Conservation (phyloP, 1,139 yeast genomes). For the Nadsonia commutata region DNA sequence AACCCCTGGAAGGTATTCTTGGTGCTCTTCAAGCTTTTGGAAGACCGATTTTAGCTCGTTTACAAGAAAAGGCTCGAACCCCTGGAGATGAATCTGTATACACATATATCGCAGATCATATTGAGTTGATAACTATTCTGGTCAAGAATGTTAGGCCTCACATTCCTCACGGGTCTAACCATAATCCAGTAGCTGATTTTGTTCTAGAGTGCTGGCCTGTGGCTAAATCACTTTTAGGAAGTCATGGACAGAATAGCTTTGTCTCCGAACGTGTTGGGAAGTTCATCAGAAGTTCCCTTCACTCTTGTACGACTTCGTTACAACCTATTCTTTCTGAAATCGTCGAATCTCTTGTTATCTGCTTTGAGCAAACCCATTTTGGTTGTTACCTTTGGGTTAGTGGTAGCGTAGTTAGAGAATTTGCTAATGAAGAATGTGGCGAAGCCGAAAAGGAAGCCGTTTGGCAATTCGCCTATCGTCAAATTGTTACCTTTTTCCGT, state of each 20-base stretch:
- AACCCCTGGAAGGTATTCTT: conserved; percentile 30
- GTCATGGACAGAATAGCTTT: conserved; percentile 39
- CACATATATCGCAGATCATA: conserved; percentile 50
- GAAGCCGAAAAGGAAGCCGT: conserved; percentile 27
- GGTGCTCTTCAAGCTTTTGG: conserved; percentile 44
- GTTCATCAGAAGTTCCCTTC: conserved; percentile 50
- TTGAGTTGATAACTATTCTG: conserved; percentile 63
- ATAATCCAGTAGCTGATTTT: conserved; percentile 44
- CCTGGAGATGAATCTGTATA: conserved; percentile 27
- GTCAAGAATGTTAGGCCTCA: conserved; percentile 35
- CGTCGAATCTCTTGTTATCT: conserved; percentile 46
- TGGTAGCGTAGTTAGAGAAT: conserved; percentile 68
- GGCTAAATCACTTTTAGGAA: conserved; percentile 33
- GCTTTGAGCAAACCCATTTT: conserved; percentile 50
- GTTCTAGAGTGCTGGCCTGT: conserved; percentile 50
- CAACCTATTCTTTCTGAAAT: conserved; percentile 48
- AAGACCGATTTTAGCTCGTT: conserved; percentile 44
- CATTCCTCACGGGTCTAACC: conserved; percentile 8
- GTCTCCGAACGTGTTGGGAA: conserved; percentile 67
- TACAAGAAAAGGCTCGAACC: conserved; percentile 20
- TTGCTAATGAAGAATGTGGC: conserved; percentile 45
- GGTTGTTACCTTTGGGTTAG: conserved; percentile 91
- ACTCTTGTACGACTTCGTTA: conserved; percentile 52
- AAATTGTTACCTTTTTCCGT: conserved; percentile 29
- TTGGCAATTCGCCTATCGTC: conserved; percentile 37